Percentiles rank a stretch among this genome's conserved stretches.
Conservation (phyloP, 225 moss, liverwort and hornwort species). For the Antitrichia curtipendula region DNA sequence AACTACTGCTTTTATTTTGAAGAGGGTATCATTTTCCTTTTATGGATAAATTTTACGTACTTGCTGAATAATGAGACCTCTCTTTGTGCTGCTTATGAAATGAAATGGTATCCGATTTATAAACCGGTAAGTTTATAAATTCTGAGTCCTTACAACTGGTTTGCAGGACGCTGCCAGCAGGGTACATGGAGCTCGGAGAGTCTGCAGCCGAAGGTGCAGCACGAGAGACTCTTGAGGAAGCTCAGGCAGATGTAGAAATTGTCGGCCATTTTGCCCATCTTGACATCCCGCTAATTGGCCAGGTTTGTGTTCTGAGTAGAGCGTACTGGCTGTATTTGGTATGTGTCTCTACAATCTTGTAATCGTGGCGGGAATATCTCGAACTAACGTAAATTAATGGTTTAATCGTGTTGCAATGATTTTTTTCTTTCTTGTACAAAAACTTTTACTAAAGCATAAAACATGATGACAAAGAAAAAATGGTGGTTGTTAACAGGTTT, state of each 20-base stretch:
- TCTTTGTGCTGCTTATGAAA: neutral
- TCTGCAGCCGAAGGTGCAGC: conserved; percentile 98
- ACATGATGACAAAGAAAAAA: neutral
- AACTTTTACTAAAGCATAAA: neutral
- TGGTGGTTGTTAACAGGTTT: neutral
- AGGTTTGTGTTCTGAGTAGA: conserved; percentile 42
- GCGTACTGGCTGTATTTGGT: neutral
- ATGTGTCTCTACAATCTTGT: neutral
- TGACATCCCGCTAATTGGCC: conserved; percentile 83
- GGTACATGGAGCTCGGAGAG: conserved; percentile 97
- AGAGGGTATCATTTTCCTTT: neutral
- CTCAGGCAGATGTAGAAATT: conserved; percentile 80
- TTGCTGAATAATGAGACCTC: neutral
- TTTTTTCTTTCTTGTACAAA: neutral
- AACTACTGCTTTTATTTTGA: neutral
- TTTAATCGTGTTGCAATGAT: neutral
- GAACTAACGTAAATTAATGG: neutral
- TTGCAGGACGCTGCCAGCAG: conserved; percentile 91
- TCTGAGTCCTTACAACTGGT: neutral
- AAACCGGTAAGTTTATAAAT: neutral
- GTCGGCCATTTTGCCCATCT: conserved; percentile 79
- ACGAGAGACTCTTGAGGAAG: conserved; percentile 93
- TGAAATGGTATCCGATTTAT: neutral
- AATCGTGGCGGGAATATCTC: neutral
- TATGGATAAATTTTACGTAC: neutral